These are phyloP conservation scores for Diaporthe vexans DNA, from an alignment of 2,329 filamentous ascomycete genomes.

Conservation along the genomic window DNA sequence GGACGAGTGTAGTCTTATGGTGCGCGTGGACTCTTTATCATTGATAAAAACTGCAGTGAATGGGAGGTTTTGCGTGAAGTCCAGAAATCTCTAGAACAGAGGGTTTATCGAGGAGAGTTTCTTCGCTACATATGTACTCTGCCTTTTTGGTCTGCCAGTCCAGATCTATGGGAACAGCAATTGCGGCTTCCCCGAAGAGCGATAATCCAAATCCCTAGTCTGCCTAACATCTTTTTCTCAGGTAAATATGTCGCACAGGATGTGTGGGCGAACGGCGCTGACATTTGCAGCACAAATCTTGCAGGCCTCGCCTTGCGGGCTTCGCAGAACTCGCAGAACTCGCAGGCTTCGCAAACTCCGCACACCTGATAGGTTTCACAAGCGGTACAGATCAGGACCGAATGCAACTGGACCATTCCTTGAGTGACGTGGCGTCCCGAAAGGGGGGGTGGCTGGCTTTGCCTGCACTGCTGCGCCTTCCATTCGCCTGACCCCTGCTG, in stretches of 20 bases:
- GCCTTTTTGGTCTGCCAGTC: not conserved
- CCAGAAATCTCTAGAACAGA: not conserved
- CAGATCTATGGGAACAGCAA: not conserved
- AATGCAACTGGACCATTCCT: not conserved
- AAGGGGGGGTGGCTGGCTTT: too few relatives aligned
- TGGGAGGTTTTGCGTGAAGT: not conserved
- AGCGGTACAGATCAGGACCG: too few relatives aligned
- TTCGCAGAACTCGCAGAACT: not conserved
- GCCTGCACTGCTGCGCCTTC: not conserved
- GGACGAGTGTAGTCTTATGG: not conserved
- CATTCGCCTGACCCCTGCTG: not conserved
- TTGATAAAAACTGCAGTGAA: too few relatives aligned
- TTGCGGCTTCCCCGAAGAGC: conserved; percentile 1
- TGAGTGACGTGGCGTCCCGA: not conserved
- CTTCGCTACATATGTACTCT: too few relatives aligned
- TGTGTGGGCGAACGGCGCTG: not conserved
- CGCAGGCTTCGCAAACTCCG: not conserved
- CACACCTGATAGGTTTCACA: not conserved
- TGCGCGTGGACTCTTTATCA: not conserved
- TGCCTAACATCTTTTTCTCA: not conserved
- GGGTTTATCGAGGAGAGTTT: not conserved
- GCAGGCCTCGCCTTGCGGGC: not conserved
- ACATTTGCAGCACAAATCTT: not conserved
- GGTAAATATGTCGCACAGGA: not conserved
- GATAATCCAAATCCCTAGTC: not conserved